These are phyloP conservation scores for Dictyostelium capitatum DNA, from an alignment of 78 protist genomes.

Conservation along the genomic window DNA sequence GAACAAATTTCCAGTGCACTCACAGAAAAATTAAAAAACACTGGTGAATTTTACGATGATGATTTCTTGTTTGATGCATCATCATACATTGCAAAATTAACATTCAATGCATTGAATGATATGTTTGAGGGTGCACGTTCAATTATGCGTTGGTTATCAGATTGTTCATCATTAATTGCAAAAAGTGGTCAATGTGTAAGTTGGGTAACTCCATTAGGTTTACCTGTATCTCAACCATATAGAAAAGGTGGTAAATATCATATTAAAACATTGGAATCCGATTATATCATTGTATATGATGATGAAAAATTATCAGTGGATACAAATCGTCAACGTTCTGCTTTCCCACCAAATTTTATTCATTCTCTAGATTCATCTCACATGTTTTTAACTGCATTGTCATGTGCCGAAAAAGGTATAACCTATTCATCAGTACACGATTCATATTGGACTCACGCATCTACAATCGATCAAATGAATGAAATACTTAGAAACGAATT, in stretches of 20 bases:
- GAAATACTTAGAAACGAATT: conserved; percentile 87
- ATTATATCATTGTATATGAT: conserved; percentile 22
- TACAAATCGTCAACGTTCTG: conserved; percentile 82
- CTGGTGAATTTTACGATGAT: conserved; percentile 34
- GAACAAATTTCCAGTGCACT: conserved; percentile 88
- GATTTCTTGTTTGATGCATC: conserved; percentile 19
- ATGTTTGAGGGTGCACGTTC: conserved; percentile 89
- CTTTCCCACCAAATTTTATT: conserved; percentile 97
- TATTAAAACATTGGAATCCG: conserved; percentile 9
- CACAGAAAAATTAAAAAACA: not conserved
- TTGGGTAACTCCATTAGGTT: conserved; percentile 96
- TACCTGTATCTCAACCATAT: conserved; percentile 94
- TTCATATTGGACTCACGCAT: conserved; percentile 97
- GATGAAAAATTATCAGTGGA: conserved; percentile 36
- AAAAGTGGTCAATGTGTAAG: conserved; percentile 65
- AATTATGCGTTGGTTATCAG: conserved; percentile 91
- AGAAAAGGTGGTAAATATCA: conserved; percentile 33
- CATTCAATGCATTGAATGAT: conserved; percentile 80
- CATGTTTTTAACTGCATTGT: conserved; percentile 92
- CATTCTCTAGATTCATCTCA: conserved; percentile 97
- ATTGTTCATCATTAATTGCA: conserved; percentile 75
- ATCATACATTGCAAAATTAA: conserved; percentile 33
- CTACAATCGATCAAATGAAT: conserved; percentile 73
- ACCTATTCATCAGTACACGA: conserved; percentile 97
- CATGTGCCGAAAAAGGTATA: conserved; percentile 31